Conservation (phyloP, 345 rosid genomes). For the Camelina hispida region DNA sequence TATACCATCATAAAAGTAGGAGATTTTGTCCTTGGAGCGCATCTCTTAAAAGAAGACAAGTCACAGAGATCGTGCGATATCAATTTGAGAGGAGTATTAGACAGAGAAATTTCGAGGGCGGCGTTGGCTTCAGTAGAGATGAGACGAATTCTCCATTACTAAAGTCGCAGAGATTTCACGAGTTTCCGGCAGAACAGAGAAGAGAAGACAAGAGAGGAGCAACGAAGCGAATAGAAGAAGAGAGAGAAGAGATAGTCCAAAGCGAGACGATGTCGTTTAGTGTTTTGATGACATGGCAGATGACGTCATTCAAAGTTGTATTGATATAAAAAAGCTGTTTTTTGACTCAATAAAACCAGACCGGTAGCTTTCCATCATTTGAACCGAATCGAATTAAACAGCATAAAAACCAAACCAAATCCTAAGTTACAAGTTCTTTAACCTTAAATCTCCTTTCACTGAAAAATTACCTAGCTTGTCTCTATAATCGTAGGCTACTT, state of each 20-base stretch:
- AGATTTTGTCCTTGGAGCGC: conserved; percentile 87
- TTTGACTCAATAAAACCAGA: too few species aligned
- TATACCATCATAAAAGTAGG: conserved; percentile 92
- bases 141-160: conserved; percentile 36
- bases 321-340: too few species aligned
- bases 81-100: not conserved
- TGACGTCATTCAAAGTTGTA: conserved; percentile 2
- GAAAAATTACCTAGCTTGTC: not conserved
- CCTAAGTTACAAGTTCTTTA: too few species aligned
- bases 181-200: not conserved
- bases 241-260: not conserved
- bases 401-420: too few species aligned
- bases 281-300: conserved; percentile 5
- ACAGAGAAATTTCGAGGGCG: not conserved
- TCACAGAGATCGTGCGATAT: not conserved
- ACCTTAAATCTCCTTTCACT: not conserved
- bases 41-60: conserved; percentile 34
- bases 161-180: conserved; percentile 17
- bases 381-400: too few species aligned
- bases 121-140: conserved; percentile 4
- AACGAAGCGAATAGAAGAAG: not conserved
- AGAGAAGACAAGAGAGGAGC: not conserved
- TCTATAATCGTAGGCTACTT: not conserved
- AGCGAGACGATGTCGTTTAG: not conserved
- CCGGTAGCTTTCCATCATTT: too few species aligned